A percentile compares a stretch with the other conserved stretches of the same genome.
These are phyloP conservation scores for Talaromyces wortmannii DNA, from an alignment of 495 filamentous ascomycete species.

Conservation along the genomic window DNA sequence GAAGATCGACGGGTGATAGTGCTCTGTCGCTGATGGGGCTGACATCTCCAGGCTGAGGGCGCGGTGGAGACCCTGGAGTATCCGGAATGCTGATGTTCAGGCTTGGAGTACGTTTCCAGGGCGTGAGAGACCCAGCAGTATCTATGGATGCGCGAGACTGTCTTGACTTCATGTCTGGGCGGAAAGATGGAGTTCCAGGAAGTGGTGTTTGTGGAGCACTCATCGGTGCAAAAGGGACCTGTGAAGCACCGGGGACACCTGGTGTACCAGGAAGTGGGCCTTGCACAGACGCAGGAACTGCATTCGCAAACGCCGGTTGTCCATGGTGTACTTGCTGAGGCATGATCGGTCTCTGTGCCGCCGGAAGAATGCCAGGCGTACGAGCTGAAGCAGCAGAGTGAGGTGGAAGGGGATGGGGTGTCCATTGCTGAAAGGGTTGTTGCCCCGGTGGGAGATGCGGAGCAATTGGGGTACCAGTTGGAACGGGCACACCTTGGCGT, in stretches of 20 bases:
- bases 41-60: conserved; percentile 41
- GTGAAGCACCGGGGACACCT: conserved; percentile 15
- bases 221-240: conserved; percentile 21
- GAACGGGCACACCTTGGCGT: neutral
- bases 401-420: conserved; percentile 8
- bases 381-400: conserved; percentile 13
- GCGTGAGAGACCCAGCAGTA: conserved; percentile 38
- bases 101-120: conserved; percentile 38
- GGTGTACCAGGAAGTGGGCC: conserved; percentile 16
- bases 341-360: conserved; percentile 10
- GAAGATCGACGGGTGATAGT: conserved; percentile 30
- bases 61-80: conserved; percentile 37
- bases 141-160: conserved; percentile 32
- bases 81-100: conserved; percentile 27
- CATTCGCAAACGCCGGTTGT: conserved; percentile 6
- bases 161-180: conserved; percentile 18
- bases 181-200: conserved; percentile 11
- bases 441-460: conserved; percentile 20
- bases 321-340: conserved; percentile 5
- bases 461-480: conserved; percentile 3
- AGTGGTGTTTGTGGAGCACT: conserved; percentile 9
- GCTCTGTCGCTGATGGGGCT: conserved; percentile 48
- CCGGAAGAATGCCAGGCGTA: conserved; percentile 14
- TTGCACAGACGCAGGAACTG: conserved; percentile 13
- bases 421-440: conserved; percentile 36